These are phyloP conservation scores for Heliosperma pusillum DNA, from an alignment of 148 eudicot species.

Conservation along the genomic window DNA sequence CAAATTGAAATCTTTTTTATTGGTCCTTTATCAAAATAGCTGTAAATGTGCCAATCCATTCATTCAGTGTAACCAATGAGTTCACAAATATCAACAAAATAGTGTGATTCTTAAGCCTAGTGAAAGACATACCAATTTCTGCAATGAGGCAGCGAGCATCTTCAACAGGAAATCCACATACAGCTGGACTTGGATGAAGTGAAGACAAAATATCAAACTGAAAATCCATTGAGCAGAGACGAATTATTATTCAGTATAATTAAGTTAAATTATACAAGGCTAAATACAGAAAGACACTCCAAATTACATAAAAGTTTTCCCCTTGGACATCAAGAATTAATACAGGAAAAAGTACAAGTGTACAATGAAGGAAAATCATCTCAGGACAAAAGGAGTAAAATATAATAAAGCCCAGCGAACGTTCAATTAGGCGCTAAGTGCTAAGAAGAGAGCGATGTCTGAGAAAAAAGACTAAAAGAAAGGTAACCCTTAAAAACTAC, in stretches of 20 bases:
- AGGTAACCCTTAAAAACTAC: background rate
- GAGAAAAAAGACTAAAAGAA: background rate
- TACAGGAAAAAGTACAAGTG: background rate
- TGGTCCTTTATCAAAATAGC: background rate
- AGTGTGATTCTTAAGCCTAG: background rate
- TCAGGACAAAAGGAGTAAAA: background rate
- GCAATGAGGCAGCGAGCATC: constrained; percentile 79
- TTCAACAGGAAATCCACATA: constrained; percentile 87
- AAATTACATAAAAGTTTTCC: background rate
- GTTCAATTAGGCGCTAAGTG: background rate
- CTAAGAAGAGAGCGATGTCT: background rate
- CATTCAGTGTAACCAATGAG: constrained; percentile 2
- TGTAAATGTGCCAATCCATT: background rate
- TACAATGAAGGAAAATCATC: background rate
- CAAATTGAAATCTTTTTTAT: background rate
- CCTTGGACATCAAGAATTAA: background rate
- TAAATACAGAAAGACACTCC: background rate
- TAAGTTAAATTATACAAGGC: background rate
- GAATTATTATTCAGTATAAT: background rate
- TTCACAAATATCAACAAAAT: background rate
- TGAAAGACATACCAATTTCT: constrained; percentile 60
- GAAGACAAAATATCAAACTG: constrained; percentile 85
- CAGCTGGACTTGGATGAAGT: constrained; percentile 97
- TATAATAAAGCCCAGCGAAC: background rate
- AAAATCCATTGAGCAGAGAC: constrained; percentile 17